Conservation (phyloP, 1,284 basidiomycete genomes). For the Caloboletus firmus region DNA sequence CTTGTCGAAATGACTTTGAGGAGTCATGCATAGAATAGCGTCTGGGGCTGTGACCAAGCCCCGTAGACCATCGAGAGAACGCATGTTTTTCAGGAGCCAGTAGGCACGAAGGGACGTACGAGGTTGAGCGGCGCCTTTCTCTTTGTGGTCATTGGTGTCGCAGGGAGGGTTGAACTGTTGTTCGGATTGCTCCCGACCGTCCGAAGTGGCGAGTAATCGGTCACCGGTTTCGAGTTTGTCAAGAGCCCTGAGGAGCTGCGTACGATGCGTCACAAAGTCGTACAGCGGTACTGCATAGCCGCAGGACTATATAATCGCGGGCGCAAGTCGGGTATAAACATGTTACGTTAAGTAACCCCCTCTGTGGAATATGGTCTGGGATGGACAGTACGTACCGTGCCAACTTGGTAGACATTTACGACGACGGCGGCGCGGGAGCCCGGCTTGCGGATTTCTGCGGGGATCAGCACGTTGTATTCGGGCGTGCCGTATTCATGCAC, state of each 20-base stretch:
- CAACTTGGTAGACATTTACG: conserved; percentile 50
- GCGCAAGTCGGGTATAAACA: neutral
- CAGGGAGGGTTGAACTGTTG: neutral
- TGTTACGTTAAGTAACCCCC: neutral
- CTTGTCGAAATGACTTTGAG: conserved; percentile 20
- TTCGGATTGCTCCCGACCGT: neutral
- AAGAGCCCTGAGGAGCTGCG: conserved; percentile 36
- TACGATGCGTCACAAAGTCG: conserved; percentile 46
- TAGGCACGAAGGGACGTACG: conserved; percentile 43
- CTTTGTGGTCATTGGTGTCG: conserved; percentile 8
- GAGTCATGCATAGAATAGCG: conserved; percentile 11
- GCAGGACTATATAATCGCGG: conserved; percentile 43
- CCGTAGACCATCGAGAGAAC: conserved; percentile 51
- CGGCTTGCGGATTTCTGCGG: conserved; percentile 43
- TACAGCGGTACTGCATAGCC: conserved; percentile 55
- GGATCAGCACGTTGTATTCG: conserved; percentile 47
- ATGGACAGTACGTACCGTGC: conserved; percentile 42
- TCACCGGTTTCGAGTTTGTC: conserved; percentile 36
- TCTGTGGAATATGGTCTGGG: neutral
- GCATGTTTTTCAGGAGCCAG: conserved; percentile 46
- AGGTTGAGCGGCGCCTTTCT: conserved; percentile 11
- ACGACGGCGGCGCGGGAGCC: conserved; percentile 54
- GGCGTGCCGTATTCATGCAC: conserved; percentile 54
- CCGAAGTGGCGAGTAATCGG: conserved; percentile 1
- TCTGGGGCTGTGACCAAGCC: conserved; percentile 33